Base-by-base conservation (phyloP, 306 rosid species). In the Abrus pulchellus region DNA sequence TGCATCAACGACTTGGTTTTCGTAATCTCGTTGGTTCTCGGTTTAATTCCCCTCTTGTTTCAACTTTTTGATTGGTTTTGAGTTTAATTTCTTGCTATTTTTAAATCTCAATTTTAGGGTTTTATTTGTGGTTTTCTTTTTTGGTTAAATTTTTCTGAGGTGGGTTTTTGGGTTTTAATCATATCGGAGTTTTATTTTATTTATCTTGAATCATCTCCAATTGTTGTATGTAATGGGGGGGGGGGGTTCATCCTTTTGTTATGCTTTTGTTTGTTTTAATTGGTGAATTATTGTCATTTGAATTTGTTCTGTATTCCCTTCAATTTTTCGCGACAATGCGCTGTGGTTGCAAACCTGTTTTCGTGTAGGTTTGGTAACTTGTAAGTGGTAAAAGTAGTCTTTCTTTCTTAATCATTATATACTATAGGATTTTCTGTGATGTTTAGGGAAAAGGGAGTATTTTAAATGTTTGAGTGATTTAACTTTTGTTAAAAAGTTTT, bases 161-260 rank as follows among this genome's bases (percentile, higher is more conserved):
- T 80, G 91, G 89, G 88, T 80, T 87, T 85, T 81, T 66, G 61
- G 85, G 65, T 55, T 80, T 69, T 71, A 73, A 53, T 72, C 20
- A 43, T 32, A 38, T 45, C 57, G 29, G 34, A 66, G 53, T 47
- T 9, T 65, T 47, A 5, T 71, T 14, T 30, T 1, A 4, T 30
- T 48, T 47, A 11, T 79, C 12, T 38, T 57, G 7, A 52, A 28
- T 56, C 67, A 3, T 56, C 29, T 64, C 20, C 36, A 49, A 43
- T 68, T 47, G 12, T 20, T 74, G 20, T 34, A 45, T 36, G 30
- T 34, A 34, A 60, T 70, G 45, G 54, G 9, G 47, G 5, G 52
- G 34, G 29, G 45, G 52, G 74, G 48, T 60, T 49, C 12, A 30
- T 33, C 32, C 65, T 43, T 20, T 29, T 27, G 54, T 47, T 43